phyloP scores from a whole-genome alignment of 2,329 filamentous ascomycete species.

The Calycina herbarum region DNA sequence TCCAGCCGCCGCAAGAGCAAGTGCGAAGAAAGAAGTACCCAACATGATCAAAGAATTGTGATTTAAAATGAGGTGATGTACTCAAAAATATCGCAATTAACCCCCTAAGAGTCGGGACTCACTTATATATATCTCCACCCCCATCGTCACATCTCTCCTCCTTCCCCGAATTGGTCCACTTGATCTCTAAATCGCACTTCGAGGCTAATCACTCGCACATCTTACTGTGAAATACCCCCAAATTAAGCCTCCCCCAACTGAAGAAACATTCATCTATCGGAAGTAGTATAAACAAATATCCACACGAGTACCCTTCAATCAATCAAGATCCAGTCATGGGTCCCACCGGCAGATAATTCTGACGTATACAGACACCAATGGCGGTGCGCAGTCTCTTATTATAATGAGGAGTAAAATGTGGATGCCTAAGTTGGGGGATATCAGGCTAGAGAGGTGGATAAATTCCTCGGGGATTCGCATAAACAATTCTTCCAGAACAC shows the following conservation, averaged over 20 bases:
- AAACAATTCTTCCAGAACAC: not conserved
- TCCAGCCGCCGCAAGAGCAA: conserved; percentile 20
- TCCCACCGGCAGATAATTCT: not conserved
- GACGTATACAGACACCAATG: not conserved
- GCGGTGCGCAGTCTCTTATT: not conserved
- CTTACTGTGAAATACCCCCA: not conserved
- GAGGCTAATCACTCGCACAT: not conserved
- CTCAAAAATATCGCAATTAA: not conserved
- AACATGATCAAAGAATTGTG: conserved; percentile 15
- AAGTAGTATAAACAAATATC: not conserved
- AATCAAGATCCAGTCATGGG: not conserved
- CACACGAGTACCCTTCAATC: conserved; percentile 3
- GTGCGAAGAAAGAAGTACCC: conserved; percentile 14
- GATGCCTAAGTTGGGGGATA: not conserved
- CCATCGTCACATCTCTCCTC: not conserved
- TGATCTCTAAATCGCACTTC: not conserved
- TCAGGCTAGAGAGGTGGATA: not conserved
- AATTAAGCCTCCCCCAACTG: not conserved
- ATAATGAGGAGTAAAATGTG: not conserved
- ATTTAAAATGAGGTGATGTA: not conserved
- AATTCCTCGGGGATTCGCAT: not conserved
- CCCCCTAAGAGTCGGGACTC: not conserved
- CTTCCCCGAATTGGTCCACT: not conserved
- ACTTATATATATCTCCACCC: not conserved
- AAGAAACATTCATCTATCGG: not conserved